A percentile compares a stretch with the other conserved stretches of the same genome.
These are phyloP conservation scores for Aspergillus aculeatus DNA, from an alignment of 2,329 filamentous ascomycete genomes.

Conservation along the genomic window DNA sequence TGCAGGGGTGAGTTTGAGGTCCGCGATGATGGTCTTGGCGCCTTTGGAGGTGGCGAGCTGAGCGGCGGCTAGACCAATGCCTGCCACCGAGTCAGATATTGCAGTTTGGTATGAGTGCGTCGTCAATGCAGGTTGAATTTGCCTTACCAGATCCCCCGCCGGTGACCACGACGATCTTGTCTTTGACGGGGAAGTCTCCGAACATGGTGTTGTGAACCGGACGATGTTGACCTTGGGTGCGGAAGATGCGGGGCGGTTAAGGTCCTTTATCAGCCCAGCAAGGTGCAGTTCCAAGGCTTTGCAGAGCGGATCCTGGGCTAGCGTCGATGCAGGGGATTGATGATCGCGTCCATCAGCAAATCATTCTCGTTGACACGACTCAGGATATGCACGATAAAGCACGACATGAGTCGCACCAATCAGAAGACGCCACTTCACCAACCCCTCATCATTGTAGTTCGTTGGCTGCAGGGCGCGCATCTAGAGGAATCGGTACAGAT, in stretches of 20 bases:
- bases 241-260: neutral
- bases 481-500: slow-evolving; percentile 15
- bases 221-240: too few species aligned
- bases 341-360: neutral
- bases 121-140: too few species aligned
- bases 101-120: too few species aligned
- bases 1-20: slow-evolving; percentile 5
- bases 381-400: too few species aligned
- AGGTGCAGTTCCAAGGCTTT: too few species aligned
- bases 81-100: neutral
- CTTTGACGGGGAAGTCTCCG: slow-evolving; percentile 5
- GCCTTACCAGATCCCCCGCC: slow-evolving; percentile 5
- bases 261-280: neutral
- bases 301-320: too few species aligned
- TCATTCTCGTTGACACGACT: too few species aligned
- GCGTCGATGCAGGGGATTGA: too few species aligned
- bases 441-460: too few species aligned
- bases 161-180: slow-evolving; percentile 6
- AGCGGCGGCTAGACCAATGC: slow-evolving; percentile 3
- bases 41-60: neutral
- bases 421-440: too few species aligned
- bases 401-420: too few species aligned
- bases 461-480: too few species aligned
- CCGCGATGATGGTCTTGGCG: slow-evolving; percentile 5
- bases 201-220: slow-evolving; percentile 19